Evolutionary conservation across 2,329 filamentous ascomycete genomes (phyloP).

Genomic region (Nemania diffusa): DNA sequence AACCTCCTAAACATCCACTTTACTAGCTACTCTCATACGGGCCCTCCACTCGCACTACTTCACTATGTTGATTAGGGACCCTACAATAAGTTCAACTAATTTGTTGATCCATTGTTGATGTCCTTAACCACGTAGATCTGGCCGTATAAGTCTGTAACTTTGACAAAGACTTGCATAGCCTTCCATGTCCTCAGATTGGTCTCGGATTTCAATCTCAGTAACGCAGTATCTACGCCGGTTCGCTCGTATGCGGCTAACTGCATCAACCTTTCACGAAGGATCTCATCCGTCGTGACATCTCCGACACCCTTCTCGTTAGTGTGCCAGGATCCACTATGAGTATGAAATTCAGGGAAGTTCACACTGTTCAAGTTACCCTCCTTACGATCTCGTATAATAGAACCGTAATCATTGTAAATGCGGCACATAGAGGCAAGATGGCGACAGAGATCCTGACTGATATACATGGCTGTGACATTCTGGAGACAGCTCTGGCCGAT

Average conservation of each 20-base stretch:
- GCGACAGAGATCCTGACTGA: background rate
- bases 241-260: background rate
- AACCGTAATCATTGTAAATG: slow-evolving; percentile 21
- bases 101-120: no score
- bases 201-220: background rate
- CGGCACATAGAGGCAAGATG: slow-evolving; percentile 18
- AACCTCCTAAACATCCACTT: no score
- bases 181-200: background rate
- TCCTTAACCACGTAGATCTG: slow-evolving; percentile 34
- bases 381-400: background rate
- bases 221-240: no score
- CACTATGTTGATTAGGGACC: no score
- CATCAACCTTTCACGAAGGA: no score
- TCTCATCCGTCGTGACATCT: background rate
- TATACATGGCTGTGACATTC: background rate
- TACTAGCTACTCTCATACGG: no score
- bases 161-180: slow-evolving; percentile 13
- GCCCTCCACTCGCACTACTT: no score
- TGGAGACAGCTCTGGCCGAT: background rate
- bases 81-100: no score
- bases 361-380: slow-evolving; percentile 14
- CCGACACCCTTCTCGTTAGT: background rate
- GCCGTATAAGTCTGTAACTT: slow-evolving; percentile 32
- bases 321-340: no score
- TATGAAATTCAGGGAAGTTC: slow-evolving; percentile 11